Base-by-base conservation (phyloP, 2,329 filamentous ascomycete genomes). In the Paradendryphiella salina region DNA sequence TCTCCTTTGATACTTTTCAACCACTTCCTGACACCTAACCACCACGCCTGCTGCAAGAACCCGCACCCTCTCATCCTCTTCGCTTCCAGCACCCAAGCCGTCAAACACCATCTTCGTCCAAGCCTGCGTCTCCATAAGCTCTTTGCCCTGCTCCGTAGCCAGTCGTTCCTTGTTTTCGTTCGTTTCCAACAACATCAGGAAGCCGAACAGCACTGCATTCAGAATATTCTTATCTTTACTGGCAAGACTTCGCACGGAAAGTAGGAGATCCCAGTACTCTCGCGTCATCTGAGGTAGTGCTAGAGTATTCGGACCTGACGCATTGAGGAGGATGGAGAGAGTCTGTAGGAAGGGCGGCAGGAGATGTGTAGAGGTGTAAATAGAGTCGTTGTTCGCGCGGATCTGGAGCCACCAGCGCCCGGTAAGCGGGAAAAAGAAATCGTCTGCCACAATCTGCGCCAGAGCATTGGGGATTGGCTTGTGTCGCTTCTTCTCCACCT, bases 401-500 rank as follows among this genome's bases (percentile, higher is more conserved):
- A 81, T 66, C 56, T 82, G 77, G 2, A 88, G 79, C 67, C 87
- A 88, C 74, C 94, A 95, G 34, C 90, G 86, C 0, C 87, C 88
- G 0, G 88, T 87, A 8, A 99, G 79, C 0, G 94, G 93, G 57
- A 88, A 88, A 82, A 97, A 96, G 77, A 96, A 94, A 13, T 82
- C 82, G 0, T 85, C 79, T 0, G 85, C 82, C 20, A 97, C 83
- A 20, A 96, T 77, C 42, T 86, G 84, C 32, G 92, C 87, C 0
- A 96, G 85, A 7, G 86, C 86, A 66, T 96, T 96, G 9, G 87
- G 82, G 11, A 87, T 86, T 3, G 85, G 79, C 48, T 79, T 79
- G 40, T 78, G 80, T 40, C 82, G 77, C 54, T 78, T 80, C 48
- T 82, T 82, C 64, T 87, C 82, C 14, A 86, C 80, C 50, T 83